These are phyloP conservation scores for Penicillium sp. DNA, from an alignment of 2,329 filamentous ascomycete genomes.

Conservation along the genomic window DNA sequence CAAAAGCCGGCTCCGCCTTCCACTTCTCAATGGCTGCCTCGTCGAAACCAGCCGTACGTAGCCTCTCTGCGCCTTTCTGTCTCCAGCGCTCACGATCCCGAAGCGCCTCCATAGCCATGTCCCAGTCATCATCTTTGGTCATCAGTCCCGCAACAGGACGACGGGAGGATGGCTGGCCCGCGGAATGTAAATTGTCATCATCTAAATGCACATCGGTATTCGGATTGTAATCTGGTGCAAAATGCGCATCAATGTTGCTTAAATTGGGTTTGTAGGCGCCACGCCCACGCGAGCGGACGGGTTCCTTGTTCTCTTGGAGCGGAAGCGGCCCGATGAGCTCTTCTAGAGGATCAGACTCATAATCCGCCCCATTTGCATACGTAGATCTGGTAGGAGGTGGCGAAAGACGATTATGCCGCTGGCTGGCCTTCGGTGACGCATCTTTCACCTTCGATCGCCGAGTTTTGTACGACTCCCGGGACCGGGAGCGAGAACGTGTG, in stretches of 20 bases:
- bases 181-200: conserved; percentile 52
- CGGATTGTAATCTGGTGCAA: conserved; percentile 63
- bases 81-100: conserved; percentile 77
- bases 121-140: conserved; percentile 65
- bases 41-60: conserved; percentile 73
- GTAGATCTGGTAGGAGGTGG: not conserved
- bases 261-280: conserved; percentile 57
- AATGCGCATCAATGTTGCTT: conserved; percentile 74
- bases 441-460: conserved; percentile 5
- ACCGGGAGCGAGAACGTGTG: conserved; percentile 13
- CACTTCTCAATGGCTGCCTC: conserved; percentile 70
- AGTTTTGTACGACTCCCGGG: conserved; percentile 1
- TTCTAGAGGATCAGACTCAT: conserved; percentile 67
- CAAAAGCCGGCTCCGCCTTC: conserved; percentile 60
- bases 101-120: conserved; percentile 71
- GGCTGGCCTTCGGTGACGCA: not conserved
- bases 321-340: conserved; percentile 70
- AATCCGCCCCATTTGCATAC: conserved; percentile 13
- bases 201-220: conserved; percentile 41
- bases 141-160: conserved; percentile 43
- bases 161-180: conserved; percentile 52
- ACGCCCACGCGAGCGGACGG: conserved; percentile 62
- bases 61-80: conserved; percentile 67
- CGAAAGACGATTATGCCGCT: conserved; percentile 1
- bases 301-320: conserved; percentile 46